These are phyloP conservation scores for Yarrowia porcina DNA, from an alignment of 805 yeast genomes.

Conservation along the genomic window DNA sequence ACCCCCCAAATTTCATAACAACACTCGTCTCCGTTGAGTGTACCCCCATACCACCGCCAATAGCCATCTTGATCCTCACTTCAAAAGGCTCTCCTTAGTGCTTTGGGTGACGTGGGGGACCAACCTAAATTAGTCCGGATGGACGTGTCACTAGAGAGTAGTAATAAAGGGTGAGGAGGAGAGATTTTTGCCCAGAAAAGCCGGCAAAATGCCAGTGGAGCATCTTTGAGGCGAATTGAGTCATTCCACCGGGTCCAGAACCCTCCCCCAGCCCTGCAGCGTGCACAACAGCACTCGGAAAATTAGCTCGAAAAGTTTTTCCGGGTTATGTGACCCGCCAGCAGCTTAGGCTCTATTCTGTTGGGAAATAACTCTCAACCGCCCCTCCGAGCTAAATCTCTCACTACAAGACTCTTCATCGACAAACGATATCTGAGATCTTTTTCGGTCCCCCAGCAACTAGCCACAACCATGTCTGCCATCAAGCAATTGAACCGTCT, in stretches of 20 bases:
- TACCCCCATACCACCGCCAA: conserved; percentile 17
- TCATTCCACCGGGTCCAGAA: too few species aligned
- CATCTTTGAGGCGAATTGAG: not conserved
- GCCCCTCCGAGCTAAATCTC: conserved; percentile 26
- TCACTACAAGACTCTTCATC: conserved; percentile 22
- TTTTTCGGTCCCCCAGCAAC: conserved; percentile 1
- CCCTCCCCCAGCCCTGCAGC: not conserved
- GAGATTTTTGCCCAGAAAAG: not conserved
- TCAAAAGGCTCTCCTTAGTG: not conserved
- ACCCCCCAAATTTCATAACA: too few species aligned
- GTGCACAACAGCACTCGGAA: not conserved
- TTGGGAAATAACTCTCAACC: conserved; percentile 26
- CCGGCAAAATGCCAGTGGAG: not conserved
- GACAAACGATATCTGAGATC: conserved; percentile 15
- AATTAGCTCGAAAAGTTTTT: conserved; percentile 26
- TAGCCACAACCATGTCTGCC: conserved; percentile 22
- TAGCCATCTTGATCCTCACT: not conserved
- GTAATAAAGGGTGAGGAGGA: not conserved
- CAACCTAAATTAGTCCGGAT: conserved; percentile 22
- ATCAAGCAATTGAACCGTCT: conserved; percentile 28
- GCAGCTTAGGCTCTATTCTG: conserved; percentile 24
- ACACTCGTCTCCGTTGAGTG: too few species aligned
- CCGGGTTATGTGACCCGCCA: conserved; percentile 25
- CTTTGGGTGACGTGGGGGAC: conserved; percentile 22
- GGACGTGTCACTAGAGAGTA: not conserved